phyloP scores from a whole-genome alignment of 768 basidiomycete species.

The Tricholoma flavovirens region DNA sequence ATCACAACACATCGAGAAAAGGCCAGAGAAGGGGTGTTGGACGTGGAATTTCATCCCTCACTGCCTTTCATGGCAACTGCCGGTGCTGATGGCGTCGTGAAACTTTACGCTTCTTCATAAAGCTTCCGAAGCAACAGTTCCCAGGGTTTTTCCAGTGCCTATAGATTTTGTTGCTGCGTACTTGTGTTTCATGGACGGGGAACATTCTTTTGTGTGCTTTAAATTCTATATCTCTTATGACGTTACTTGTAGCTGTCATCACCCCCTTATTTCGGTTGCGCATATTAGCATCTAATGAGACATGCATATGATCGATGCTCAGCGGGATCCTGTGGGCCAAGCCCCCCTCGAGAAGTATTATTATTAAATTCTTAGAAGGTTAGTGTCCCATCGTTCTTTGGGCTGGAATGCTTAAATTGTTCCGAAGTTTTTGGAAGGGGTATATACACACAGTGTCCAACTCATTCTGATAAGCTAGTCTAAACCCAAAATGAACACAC shows the following conservation, averaged over 20 bases:
- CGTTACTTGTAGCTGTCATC: conserved; percentile 20
- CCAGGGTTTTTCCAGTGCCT: conserved; percentile 12
- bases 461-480: background rate
- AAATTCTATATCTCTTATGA: conserved; percentile 17
- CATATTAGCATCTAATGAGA: background rate
- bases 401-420: too few species aligned
- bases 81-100: conserved; percentile 93
- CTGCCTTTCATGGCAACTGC: conserved; percentile 87
- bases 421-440: background rate
- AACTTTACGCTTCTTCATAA: conserved; percentile 84
- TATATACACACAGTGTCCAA: background rate
- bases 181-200: conserved; percentile 30
- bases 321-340: too few species aligned
- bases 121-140: conserved; percentile 11
- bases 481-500: conserved; percentile 15
- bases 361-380: too few species aligned
- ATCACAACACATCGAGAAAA: conserved; percentile 86
- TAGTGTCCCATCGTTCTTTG: too few species aligned
- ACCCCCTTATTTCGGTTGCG: conserved; percentile 14
- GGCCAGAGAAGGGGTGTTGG: conserved; percentile 85
- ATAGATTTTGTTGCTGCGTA: conserved; percentile 24
- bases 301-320: too few species aligned
- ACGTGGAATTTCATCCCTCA: conserved; percentile 78
- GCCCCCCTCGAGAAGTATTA: too few species aligned
- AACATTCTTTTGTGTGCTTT: conserved; percentile 19